Conservation (phyloP, 805 yeast genomes). For the Yarrowia keelungensis region DNA sequence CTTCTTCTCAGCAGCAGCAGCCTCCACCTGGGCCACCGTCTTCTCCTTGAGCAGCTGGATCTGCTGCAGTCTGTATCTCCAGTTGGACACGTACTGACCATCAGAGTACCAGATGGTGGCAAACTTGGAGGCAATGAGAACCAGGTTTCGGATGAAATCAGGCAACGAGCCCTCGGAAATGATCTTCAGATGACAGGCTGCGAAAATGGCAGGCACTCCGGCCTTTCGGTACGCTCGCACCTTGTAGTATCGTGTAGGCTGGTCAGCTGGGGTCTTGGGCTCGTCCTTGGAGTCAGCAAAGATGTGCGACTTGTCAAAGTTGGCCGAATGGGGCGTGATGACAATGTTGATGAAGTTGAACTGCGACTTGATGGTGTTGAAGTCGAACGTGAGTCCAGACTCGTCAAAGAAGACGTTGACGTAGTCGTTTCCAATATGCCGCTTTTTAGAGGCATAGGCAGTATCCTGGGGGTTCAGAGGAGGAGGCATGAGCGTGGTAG, state of each 20-base stretch:
- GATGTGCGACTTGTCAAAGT: constrained; percentile 39
- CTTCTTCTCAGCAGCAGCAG: constrained; percentile 22
- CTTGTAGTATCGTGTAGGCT: constrained; percentile 53
- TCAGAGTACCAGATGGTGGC: constrained; percentile 76
- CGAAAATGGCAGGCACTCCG: constrained; percentile 78
- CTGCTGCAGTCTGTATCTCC: constrained; percentile 72
- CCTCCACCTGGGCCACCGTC: constrained; percentile 39
- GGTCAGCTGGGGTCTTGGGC: constrained; percentile 10
- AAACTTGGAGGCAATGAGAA: constrained; percentile 70
- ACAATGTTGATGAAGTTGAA: constrained; percentile 85
- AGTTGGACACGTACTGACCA: constrained; percentile 63
- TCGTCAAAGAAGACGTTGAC: constrained; percentile 85
- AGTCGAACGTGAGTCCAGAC: constrained; percentile 68
- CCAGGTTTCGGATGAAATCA: constrained; percentile 67
- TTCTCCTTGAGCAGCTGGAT: constrained; percentile 53
- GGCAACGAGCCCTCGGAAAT: constrained; percentile 67
- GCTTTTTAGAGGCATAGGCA: constrained; percentile 64
- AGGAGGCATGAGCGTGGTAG: constrained; percentile 81
- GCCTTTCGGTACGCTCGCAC: constrained; percentile 69
- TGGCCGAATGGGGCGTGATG: constrained; percentile 65
- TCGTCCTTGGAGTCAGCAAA: constrained; percentile 28
- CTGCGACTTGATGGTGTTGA: constrained; percentile 75
- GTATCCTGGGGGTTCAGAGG: constrained; percentile 53
- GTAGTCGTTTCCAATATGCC: constrained; percentile 86
- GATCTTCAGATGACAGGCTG: constrained; percentile 77